A percentile compares a stretch with the other conserved stretches of the same genome.
phyloP scores from a whole-genome alignment of 2,329 filamentous ascomycete genomes.

The Scedosporium boydii region DNA sequence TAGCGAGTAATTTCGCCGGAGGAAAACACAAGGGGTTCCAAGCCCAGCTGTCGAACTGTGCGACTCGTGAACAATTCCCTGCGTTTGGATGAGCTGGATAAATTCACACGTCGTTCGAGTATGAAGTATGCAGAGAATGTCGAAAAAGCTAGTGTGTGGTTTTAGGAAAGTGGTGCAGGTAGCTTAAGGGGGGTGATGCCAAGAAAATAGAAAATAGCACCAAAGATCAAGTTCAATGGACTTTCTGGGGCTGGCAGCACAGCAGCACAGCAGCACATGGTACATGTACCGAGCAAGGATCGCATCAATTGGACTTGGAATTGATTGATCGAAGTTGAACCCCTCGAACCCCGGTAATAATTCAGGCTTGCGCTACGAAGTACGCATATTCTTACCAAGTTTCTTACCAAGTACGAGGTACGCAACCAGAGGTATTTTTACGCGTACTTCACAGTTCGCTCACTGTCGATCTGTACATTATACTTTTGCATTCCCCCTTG shows the following conservation, averaged over 20 bases:
- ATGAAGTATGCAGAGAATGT: not conserved
- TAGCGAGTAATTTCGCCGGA: not conserved
- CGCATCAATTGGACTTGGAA: too few species aligned
- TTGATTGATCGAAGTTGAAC: too few species aligned
- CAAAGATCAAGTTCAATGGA: not conserved
- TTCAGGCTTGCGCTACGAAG: too few species aligned
- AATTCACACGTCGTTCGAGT: not conserved
- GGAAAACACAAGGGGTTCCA: not conserved
- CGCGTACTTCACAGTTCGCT: too few species aligned
- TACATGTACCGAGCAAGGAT: not conserved
- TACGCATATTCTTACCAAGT: too few species aligned
- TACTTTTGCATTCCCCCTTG: not conserved
- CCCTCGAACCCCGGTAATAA: too few species aligned
- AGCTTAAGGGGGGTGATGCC: slow-evolving; percentile 4
- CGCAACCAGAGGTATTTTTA: too few species aligned
- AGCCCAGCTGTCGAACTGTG: not conserved
- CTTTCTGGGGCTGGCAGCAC: not conserved
- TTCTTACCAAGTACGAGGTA: too few species aligned
- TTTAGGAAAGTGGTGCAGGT: not conserved
- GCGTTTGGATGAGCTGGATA: not conserved
- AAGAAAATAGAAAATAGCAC: slow-evolving; percentile 1
- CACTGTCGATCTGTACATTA: not conserved
- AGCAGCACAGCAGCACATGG: not conserved
- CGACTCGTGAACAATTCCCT: not conserved
- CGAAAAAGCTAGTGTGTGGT: not conserved